Evolutionary conservation across 805 yeast genomes (phyloP), one percentile per base, ranked within the genome.

Genomic region (Kluyveromyces lactis): DNA sequence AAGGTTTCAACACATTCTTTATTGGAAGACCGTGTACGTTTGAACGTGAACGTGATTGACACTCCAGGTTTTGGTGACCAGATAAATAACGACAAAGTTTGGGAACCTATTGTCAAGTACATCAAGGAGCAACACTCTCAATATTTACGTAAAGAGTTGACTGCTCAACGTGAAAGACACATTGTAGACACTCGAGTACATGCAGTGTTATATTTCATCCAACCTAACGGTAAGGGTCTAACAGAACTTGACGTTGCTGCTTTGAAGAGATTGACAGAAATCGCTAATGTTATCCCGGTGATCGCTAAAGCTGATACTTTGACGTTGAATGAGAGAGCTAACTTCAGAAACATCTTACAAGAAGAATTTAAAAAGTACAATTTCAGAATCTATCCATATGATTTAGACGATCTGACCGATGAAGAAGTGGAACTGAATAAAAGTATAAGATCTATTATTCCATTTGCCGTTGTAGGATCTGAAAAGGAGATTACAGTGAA

Each of bases 61-160:
- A 92, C 98, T 3, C 97, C 97, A 16, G 97, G 97, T 12, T 92
- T 86, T 69, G 97, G 96, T 29, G 98, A 92, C 69, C 95, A 85
- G 66, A 83, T 92, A 50, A 85, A 87, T 67, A 89, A 89, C 64
- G 94, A 85, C 54, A 84, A 82, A 64, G 87, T 95, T 64, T 90
- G 97, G 96, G 97, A 89, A 53, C 96, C 96, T 39, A 79, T 89
- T 46, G 81, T 89, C 48, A 86, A 86, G 64, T 89, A 87, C 66
- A 86, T 89, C 60, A 89, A 89, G 66, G 97, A 89, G 64, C 97
- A 89, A 66, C 95, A 89, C 62, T 82, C 94, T 31, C 80, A 80
- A 54, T 89, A 84, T 62, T 72, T 89, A 58, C 81, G 97, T 67
- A 85, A 83, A 62, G 97, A 89, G 65, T 79, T 90, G 60, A 90